Base-by-base conservation (phyloP, 176 grass and related monocot genomes). In the Cenchrus americanus region DNA sequence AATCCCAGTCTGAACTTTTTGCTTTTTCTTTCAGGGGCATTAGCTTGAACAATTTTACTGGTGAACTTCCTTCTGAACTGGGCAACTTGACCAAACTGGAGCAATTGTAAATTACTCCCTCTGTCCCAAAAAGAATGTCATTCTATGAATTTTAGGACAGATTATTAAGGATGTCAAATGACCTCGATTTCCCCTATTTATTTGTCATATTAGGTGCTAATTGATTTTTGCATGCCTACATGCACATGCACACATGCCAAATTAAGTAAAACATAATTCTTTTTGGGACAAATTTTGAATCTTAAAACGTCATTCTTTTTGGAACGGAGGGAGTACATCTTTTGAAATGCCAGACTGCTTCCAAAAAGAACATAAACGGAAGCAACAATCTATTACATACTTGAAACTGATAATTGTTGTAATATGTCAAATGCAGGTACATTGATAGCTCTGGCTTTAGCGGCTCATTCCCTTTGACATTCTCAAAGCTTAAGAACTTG, bases 391-490 rank as follows among this genome's bases (percentile, higher is more conserved):
- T 64, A 71, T 85, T 8, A 71, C 44, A 18, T 54, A 54, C 4
- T 54, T 19, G 1, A 19, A 19, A 54, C 6, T 54, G 15, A 54
- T 12, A 17, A 6, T 54, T 54, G 3, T 54, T 12, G 4, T 7
- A 54, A 19, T 6, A 54, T 54, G 17, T 54, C 17, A 54, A 54
- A 18, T 57, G 17, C 0, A 96, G 91, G 69, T 93, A 93, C 74
- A 58, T 91, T 9, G 41, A 67, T 63, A 96, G 94, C 82, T 81
- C 81, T 85, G 94, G 94, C 40, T 75, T 91, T 42, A 87, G 61
- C 0, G 94, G 88, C 63, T 83, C 86, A 7, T 24, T 96, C 43
- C 94, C 91, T 73, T 73, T 67, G 22, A 60, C 86, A 13, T 78
- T 96, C 9, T 91, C 88, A 18, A 85, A 85, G 3, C 88, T 93